Base-by-base conservation (phyloP, 2,329 filamentous ascomycete species). In the Epichloe hybrida region DNA sequence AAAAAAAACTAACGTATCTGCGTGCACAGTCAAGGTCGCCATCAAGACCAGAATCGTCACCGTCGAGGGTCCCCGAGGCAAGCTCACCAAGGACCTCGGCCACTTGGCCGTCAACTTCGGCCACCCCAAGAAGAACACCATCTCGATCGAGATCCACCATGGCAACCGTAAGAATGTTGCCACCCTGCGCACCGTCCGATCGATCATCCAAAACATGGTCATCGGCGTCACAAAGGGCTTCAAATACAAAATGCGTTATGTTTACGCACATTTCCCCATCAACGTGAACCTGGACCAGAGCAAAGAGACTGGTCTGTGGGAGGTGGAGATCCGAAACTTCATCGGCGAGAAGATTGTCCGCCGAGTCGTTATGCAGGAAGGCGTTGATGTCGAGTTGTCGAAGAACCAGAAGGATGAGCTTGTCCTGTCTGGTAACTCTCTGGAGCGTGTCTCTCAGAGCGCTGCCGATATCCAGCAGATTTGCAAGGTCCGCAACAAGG, bases 231-330 rank as follows among this genome's bases (percentile, higher is more conserved):
- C 93, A 72, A 95, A 91, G 81, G 93, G 93, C 64, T 98, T 86
- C 88, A 94, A 94, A 80, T 98, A 98, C 86, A 98, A 98, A 88
- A 97, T 98, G 91, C 88, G 94, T 69, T 98, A 98, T 80, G 93
- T 98, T 75, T 98, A 98, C 74, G 93, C 93, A 72, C 93, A 98
- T 85, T 98, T 98, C 72, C 93, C 93, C 76, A 98, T 98, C 88
- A 98, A 98, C 83, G 91, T 98, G 79, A 97, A 96, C 81, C 75
- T 98, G 63, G 89, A 95, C 67, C 90, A 96, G 86, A 91, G 91
- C 82, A 72, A 73, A 68, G 93, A 97, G 78, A 93, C 88, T 58
- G 90, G 84, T 63, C 75, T 84, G 64, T 86, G 69, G 70, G 86
- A 95, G 75, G 87, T 98, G 69, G 93, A 98, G 84, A 97, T 98